Conservation (phyloP, 345 rosid genomes). For the Excoecaria agallocha region DNA sequence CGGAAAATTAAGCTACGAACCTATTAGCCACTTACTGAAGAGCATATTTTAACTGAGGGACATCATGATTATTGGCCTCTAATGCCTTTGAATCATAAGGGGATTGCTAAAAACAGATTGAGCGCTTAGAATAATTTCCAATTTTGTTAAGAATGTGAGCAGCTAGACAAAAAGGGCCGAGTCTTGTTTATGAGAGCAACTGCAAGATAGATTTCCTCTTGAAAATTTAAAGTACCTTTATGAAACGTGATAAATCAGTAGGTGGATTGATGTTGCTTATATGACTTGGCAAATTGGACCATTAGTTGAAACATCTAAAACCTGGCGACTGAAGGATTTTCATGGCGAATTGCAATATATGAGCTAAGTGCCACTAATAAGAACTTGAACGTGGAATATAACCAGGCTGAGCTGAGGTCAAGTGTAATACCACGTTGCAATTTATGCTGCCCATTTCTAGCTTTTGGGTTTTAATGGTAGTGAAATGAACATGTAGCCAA, state of each 20-base stretch:
- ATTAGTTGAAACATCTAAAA: neutral
- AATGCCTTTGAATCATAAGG: neutral
- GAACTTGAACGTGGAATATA: neutral
- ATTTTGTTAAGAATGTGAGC: neutral
- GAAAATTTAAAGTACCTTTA: neutral
- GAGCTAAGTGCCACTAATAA: neutral
- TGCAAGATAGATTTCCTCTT: neutral
- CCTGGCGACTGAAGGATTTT: neutral
- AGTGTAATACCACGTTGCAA: neutral
- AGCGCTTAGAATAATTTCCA: neutral
- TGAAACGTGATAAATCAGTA: slow-evolving; percentile 1
- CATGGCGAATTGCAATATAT: neutral
- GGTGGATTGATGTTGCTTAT: neutral
- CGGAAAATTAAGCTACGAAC: neutral
- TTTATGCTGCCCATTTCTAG: neutral
- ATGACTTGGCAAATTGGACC: neutral
- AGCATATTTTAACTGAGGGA: no score
- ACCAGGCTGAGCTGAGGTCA: neutral
- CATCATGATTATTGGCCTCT: neutral
- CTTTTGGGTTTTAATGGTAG: neutral
- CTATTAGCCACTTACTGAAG: neutral
- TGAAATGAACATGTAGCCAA: neutral
- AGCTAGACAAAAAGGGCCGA: neutral
- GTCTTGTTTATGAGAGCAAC: neutral
- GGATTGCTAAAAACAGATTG: neutral